Conservation (phyloP, 2,329 filamentous ascomycete species). For the Ascochyta viciae-villosae region DNA sequence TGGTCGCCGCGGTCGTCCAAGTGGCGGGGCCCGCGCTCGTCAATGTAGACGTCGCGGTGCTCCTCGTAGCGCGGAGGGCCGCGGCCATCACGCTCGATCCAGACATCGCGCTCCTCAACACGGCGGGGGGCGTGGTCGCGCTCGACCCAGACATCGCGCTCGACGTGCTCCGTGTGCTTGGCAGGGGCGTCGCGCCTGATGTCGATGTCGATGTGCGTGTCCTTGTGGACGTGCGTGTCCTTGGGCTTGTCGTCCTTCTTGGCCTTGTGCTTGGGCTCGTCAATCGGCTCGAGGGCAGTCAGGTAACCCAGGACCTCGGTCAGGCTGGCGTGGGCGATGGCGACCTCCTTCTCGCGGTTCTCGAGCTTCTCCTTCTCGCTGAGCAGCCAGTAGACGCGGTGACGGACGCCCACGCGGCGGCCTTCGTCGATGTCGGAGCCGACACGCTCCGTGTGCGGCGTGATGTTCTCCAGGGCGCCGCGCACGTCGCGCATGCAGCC, state of each 20-base stretch:
- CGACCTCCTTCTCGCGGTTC: conserved; percentile 47
- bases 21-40: conserved; percentile 31
- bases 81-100: conserved; percentile 33
- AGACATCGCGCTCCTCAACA: conserved; percentile 42
- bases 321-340: conserved; percentile 43
- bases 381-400: conserved; percentile 49
- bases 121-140: conserved; percentile 32
- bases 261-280: conserved; percentile 28
- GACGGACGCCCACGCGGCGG: conserved; percentile 45
- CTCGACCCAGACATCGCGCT: conserved; percentile 40
- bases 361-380: conserved; percentile 51
- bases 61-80: conserved; percentile 30
- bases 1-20: conserved; percentile 32
- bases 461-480: conserved; percentile 48
- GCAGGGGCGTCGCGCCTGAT: conserved; percentile 36
- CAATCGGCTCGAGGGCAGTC: conserved; percentile 43
- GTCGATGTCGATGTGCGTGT: conserved; percentile 41
- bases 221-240: conserved; percentile 22
- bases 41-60: conserved; percentile 30
- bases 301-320: conserved; percentile 46
- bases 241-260: conserved; percentile 31
- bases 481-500: conserved; percentile 46
- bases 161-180: conserved; percentile 34
- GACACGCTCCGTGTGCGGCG: conserved; percentile 47
- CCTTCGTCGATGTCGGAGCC: conserved; percentile 43